Percentiles rank a stretch among this genome's conserved stretches.
These are phyloP conservation scores for Casuarina equisetifolia DNA, from an alignment of 306 rosid species.

Conservation along the genomic window DNA sequence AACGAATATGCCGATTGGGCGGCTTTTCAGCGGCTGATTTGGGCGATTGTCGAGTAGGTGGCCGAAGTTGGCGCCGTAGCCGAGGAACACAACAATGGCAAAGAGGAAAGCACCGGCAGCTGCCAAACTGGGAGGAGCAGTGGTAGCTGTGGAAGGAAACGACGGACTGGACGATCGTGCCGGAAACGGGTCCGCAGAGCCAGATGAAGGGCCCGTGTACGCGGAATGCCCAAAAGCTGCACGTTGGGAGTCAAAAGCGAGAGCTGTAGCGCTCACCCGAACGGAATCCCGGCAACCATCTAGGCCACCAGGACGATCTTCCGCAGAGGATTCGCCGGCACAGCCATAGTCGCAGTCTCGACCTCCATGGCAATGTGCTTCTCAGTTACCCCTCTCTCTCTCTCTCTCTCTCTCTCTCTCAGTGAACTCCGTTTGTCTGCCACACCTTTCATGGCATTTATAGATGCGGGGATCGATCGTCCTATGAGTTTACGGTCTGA, in stretches of 20 bases:
- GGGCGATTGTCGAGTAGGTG: slow-evolving; percentile 47
- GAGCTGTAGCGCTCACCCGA: slow-evolving; percentile 89
- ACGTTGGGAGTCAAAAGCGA: slow-evolving; percentile 78
- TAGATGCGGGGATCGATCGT: neutral
- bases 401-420: neutral
- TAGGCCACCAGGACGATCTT: slow-evolving; percentile 62
- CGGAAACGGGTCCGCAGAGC: slow-evolving; percentile 94
- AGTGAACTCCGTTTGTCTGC: neutral
- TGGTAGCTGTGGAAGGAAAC: slow-evolving; percentile 86
- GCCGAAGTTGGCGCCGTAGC: slow-evolving; percentile 83
- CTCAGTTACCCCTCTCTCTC: neutral
- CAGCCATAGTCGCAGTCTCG: slow-evolving; percentile 3
- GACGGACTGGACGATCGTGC: slow-evolving; percentile 72
- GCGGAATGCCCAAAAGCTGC: slow-evolving; percentile 72
- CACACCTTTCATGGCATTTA: too few relatives aligned
- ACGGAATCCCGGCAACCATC: slow-evolving; percentile 82
- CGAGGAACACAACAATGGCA: slow-evolving; percentile 64
- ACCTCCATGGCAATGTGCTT: slow-evolving; percentile 12
- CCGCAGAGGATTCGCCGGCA: slow-evolving; percentile 29
- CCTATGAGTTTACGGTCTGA: neutral
- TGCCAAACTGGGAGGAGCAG: slow-evolving; percentile 71
- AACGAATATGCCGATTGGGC: slow-evolving; percentile 62
- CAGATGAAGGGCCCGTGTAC: slow-evolving; percentile 78
- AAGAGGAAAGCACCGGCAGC: slow-evolving; percentile 52
- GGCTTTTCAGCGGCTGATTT: slow-evolving; percentile 28